Percentiles rank a stretch among this genome's conserved stretches.
phyloP scores from a whole-genome alignment of 2,329 filamentous ascomycete species.

The Dactylonectria macrodidyma region DNA sequence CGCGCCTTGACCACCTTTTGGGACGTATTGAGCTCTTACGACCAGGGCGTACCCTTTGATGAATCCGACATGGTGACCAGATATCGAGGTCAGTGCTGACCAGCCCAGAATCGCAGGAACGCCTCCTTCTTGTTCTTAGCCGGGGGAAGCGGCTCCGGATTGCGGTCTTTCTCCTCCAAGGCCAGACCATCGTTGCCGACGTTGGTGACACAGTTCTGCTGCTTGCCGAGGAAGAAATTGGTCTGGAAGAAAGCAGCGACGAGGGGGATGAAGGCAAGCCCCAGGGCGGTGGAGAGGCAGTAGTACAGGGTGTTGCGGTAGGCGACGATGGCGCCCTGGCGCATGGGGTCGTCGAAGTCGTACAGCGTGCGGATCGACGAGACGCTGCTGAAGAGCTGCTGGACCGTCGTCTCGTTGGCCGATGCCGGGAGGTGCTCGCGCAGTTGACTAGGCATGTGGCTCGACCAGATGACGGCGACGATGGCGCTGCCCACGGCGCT shows the following conservation, averaged over 20 bases:
- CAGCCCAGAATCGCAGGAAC: conserved; percentile 49
- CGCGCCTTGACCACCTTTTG: not conserved
- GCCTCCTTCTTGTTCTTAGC: conserved; percentile 43
- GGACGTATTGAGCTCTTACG: not conserved
- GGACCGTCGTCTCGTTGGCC: conserved; percentile 39
- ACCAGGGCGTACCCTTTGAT: not conserved
- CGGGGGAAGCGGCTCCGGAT: conserved; percentile 34
- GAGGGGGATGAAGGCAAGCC: conserved; percentile 52
- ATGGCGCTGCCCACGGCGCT: conserved; percentile 55
- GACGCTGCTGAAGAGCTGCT: conserved; percentile 53
- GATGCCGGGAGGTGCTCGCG: conserved; percentile 42
- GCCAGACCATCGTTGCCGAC: conserved; percentile 46
- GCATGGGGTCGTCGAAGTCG: conserved; percentile 50
- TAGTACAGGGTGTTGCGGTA: conserved; percentile 54
- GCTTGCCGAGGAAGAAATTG: conserved; percentile 53
- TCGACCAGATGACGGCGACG: conserved; percentile 54
- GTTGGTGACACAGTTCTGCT: conserved; percentile 50
- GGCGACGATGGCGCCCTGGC: conserved; percentile 51
- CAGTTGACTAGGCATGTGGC: conserved; percentile 47
- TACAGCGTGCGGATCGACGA: conserved; percentile 51
- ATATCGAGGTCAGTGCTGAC: conserved; percentile 9
- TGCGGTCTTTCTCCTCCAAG: conserved; percentile 39
- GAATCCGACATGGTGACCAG: not conserved
- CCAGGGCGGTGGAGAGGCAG: conserved; percentile 51
- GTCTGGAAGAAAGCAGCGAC: conserved; percentile 56